A percentile compares a stretch with the other conserved stretches of the same genome.
These are phyloP conservation scores for Trichoderma gracile DNA, from an alignment of 2,329 filamentous ascomycete species.

Conservation along the genomic window DNA sequence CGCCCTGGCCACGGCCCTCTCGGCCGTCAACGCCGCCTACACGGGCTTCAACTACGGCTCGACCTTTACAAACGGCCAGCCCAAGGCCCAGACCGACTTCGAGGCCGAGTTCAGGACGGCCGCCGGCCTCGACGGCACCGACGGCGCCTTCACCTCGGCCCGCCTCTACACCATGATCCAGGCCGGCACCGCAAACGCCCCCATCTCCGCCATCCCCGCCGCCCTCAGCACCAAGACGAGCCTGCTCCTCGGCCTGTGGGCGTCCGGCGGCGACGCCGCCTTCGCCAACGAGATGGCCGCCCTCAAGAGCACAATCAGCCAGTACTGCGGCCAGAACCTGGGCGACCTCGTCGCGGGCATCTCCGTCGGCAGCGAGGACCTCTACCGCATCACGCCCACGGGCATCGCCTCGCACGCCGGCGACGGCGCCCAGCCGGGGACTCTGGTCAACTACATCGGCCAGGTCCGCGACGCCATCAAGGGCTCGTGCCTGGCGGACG, in stretches of 20 bases:
- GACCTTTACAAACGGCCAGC: constrained; percentile 58
- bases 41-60: constrained; percentile 76
- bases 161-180: constrained; percentile 78
- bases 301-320: constrained; percentile 65
- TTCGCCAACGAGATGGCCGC: constrained; percentile 75
- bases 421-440: constrained; percentile 61
- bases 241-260: constrained; percentile 83
- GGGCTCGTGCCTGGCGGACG: constrained; percentile 59
- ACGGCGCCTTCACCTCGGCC: constrained; percentile 64
- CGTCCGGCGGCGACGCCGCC: constrained; percentile 62
- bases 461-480: constrained; percentile 64
- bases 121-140: constrained; percentile 62
- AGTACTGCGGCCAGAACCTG: constrained; percentile 65
- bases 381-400: constrained; percentile 75
- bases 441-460: constrained; percentile 68
- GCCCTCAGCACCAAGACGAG: constrained; percentile 78
- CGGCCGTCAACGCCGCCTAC: constrained; percentile 43
- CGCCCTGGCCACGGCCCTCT: constrained; percentile 39
- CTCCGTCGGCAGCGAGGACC: constrained; percentile 82
- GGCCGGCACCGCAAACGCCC: constrained; percentile 62
- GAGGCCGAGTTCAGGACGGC: constrained; percentile 69
- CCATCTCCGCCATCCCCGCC: constrained; percentile 75
- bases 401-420: constrained; percentile 65
- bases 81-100: constrained; percentile 65
- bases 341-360: constrained; percentile 73